A percentile compares a stretch with the other conserved stretches of the same genome.
phyloP scores from a whole-genome alignment of 2,329 filamentous ascomycete genomes.

The Fragosphaeria purpurea region DNA sequence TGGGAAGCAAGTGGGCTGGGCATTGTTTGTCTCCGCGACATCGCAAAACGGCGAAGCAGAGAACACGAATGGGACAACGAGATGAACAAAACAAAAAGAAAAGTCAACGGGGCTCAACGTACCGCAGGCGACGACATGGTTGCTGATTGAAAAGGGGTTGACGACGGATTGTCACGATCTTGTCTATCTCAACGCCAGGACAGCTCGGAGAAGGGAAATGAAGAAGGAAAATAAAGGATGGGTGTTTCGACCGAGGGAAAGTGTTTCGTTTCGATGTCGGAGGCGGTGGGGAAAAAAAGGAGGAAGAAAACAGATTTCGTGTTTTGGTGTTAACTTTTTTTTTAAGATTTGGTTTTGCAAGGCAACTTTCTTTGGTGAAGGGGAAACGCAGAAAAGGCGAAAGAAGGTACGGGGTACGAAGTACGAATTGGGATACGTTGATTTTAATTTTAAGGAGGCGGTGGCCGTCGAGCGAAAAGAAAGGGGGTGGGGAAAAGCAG shows the following conservation, averaged over 20 bases:
- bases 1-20: neutral
- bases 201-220: too few species aligned
- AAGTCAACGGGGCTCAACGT: conserved; percentile 15
- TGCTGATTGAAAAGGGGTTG: conserved; percentile 7
- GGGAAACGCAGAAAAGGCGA: too few species aligned
- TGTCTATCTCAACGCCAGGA: too few species aligned
- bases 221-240: neutral
- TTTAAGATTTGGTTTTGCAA: neutral
- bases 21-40: neutral
- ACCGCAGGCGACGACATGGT: conserved; percentile 24
- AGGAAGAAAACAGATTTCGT: neutral
- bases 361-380: neutral
- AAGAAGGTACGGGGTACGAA: conserved; percentile 3
- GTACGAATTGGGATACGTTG: conserved; percentile 11
- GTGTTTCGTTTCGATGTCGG: conserved; percentile 13
- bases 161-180: neutral
- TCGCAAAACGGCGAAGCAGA: neutral
- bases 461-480: conserved; percentile 7
- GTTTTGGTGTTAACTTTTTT: conserved; percentile 8
- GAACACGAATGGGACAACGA: neutral
- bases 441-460: conserved; percentile 16
- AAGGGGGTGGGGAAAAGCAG: neutral
- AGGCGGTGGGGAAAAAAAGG: conserved; percentile 4
- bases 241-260: conserved; percentile 4
- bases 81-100: neutral